Evolutionary conservation across 805 yeast species (phyloP).

Genomic region (Saccharomycopsis sp.): DNA sequence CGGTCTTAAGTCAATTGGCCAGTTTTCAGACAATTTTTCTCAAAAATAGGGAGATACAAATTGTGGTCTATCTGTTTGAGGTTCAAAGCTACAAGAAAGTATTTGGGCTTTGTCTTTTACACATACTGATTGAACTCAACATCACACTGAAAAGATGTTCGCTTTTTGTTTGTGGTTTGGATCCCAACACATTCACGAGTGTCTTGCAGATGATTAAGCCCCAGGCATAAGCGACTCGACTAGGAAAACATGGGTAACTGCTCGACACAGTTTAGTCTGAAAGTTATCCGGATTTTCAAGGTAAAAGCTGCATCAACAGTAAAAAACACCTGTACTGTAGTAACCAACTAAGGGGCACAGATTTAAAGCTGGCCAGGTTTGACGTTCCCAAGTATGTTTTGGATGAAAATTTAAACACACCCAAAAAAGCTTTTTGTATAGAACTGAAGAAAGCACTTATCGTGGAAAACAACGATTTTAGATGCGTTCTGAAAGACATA

Average conservation of each 20-base stretch:
- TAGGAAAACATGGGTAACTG: not conserved
- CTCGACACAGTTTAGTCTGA: not conserved
- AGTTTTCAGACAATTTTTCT: not conserved
- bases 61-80: no score
- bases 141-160: no score
- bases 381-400: not conserved
- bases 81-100: no score
- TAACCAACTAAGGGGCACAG: not conserved
- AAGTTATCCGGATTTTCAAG: not conserved
- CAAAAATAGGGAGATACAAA: no score
- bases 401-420: not conserved
- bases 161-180: no score
- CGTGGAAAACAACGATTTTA: not conserved
- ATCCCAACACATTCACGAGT: no score
- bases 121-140: no score
- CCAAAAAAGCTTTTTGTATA: not conserved
- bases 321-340: not conserved
- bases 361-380: not conserved
- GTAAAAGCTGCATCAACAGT: no score
- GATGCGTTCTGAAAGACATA: not conserved
- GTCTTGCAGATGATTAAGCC: no score
- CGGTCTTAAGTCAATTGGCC: no score
- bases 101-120: no score
- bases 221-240: no score
- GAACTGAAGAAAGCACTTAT: not conserved